Base-by-base conservation (phyloP, 345 rosid genomes). In the Citrus glauca region DNA sequence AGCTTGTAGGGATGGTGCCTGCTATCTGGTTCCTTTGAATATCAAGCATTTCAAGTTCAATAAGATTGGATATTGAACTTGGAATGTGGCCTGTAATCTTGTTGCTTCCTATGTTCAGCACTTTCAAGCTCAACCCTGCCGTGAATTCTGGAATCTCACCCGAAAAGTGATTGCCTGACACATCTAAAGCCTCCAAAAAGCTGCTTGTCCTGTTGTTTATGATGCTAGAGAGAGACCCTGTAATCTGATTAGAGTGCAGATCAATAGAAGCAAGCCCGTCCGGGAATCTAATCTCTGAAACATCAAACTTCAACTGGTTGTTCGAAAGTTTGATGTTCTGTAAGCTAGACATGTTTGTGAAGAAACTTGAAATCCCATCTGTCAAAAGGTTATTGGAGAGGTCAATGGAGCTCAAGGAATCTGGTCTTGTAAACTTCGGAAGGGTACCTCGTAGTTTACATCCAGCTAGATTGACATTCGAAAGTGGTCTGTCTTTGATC, bases 401-500 rank as follows among this genome's bases (percentile, higher is more conserved):
- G 84, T 95, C 99, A 11, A 95, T 57, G 65, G 88, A 84, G 76
- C 35, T 88, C 82, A 95, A 72, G 25, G 94, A 89, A 35, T 85
- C 87, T 27, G 94, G 89, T 73, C 84, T 89, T 66, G 87, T 70
- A 75, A 95, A 88, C 80, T 78, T 88, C 2, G 99, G 97, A 50
- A 93, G 88, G 40, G 50, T 68, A 78, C 99, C 99, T 77, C 69
- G 73, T 61, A 95, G 87, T 81, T 88, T 89, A 66, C 98, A 93
- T 61, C 94, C 99, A 77, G 99, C 98, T 48, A 95, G 88, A 25
- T 85, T 88, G 62, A 93, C 92, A 72, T 85, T 90, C 62, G 93
- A 75, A 73, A 95, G 89, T 35, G 77, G 81, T 76, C 84, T 87
- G 60, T 88, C 82, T 33, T 62, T 83, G 65, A 95, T 90, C 99